Evolutionary conservation across 306 rosid species (phyloP).

Genomic region (Ammopiptanthus mongolicus): DNA sequence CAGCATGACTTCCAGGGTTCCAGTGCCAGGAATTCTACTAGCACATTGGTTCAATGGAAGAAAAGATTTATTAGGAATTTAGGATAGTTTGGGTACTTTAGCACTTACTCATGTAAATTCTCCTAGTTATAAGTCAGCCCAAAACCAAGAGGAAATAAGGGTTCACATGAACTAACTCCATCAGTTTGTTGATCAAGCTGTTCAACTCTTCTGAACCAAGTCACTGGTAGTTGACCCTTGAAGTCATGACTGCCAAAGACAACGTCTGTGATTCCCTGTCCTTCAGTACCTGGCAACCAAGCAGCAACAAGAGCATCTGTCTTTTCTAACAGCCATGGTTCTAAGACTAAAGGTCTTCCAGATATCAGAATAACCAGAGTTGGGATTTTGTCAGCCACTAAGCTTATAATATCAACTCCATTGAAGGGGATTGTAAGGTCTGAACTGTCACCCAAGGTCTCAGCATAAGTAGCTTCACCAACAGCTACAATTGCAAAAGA

Average conservation of each 20-base stretch:
- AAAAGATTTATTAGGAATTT: slow-evolving; percentile 27
- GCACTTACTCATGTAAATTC: not conserved
- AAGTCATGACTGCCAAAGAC: slow-evolving; percentile 72
- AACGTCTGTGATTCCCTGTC: slow-evolving; percentile 69
- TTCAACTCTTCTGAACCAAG: slow-evolving; percentile 62
- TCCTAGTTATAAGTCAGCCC: slow-evolving; percentile 37
- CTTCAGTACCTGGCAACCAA: slow-evolving; percentile 95
- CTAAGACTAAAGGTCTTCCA: slow-evolving; percentile 74
- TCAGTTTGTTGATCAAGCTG: slow-evolving; percentile 44
- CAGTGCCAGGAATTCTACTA: slow-evolving; percentile 40
- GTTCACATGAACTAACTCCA: slow-evolving; percentile 35
- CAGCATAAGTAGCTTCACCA: slow-evolving; percentile 82
- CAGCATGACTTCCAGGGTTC: slow-evolving; percentile 49
- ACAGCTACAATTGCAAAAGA: slow-evolving; percentile 71
- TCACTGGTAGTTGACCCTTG: slow-evolving; percentile 63
- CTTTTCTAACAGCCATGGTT: slow-evolving; percentile 57
- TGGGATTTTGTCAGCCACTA: slow-evolving; percentile 62
- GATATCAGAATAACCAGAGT: slow-evolving; percentile 75
- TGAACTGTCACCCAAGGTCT: slow-evolving; percentile 55
- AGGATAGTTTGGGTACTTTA: not conserved
- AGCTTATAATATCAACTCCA: slow-evolving; percentile 51
- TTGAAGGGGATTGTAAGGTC: slow-evolving; percentile 51
- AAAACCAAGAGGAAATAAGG: slow-evolving; percentile 75
- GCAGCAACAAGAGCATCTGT: slow-evolving; percentile 73
- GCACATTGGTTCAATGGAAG: slow-evolving; percentile 48